These are phyloP conservation scores for Begonia masoniana DNA, from an alignment of 306 rosid species.

Conservation along the genomic window DNA sequence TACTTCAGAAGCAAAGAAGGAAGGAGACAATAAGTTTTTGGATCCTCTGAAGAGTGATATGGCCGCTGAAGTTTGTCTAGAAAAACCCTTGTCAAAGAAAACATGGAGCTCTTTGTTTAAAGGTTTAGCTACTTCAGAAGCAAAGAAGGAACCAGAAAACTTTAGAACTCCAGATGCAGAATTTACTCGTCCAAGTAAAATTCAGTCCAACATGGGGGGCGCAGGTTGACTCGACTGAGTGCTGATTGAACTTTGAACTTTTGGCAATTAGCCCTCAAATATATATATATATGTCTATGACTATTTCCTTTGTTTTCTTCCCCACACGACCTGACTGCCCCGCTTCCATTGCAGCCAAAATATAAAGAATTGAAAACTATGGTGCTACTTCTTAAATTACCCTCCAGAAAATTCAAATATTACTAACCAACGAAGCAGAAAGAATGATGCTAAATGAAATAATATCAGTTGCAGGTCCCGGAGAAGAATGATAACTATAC, in stretches of 20 bases:
- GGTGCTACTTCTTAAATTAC: too few relatives aligned
- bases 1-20: conserved; percentile 3
- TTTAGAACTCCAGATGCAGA: not conserved
- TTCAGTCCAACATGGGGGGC: conserved; percentile 1
- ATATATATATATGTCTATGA: too few relatives aligned
- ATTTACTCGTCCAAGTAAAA: conserved; percentile 10
- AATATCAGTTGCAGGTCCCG: too few relatives aligned
- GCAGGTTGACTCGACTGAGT: too few relatives aligned
- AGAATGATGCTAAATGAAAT: too few relatives aligned
- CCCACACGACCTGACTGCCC: too few relatives aligned
- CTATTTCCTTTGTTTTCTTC: not conserved
- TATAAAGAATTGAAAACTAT: too few relatives aligned
- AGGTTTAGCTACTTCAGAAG: conserved; percentile 6
- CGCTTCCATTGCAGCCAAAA: too few relatives aligned
- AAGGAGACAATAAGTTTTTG: not conserved
- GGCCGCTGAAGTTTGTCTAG: not conserved
- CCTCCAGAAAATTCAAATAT: too few relatives aligned
- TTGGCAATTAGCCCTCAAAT: conserved; percentile 65
- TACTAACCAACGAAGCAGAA: too few relatives aligned
- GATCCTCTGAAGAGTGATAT: not conserved
- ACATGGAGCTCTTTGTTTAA: conserved; percentile 16
- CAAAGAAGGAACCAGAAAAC: conserved; percentile 5
- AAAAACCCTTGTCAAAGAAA: not conserved
- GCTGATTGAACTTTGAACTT: too few relatives aligned
- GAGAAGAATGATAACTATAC: too few relatives aligned